Base-by-base conservation (phyloP, 23 red algal species). In the Pyropia yezoensis region DNA sequence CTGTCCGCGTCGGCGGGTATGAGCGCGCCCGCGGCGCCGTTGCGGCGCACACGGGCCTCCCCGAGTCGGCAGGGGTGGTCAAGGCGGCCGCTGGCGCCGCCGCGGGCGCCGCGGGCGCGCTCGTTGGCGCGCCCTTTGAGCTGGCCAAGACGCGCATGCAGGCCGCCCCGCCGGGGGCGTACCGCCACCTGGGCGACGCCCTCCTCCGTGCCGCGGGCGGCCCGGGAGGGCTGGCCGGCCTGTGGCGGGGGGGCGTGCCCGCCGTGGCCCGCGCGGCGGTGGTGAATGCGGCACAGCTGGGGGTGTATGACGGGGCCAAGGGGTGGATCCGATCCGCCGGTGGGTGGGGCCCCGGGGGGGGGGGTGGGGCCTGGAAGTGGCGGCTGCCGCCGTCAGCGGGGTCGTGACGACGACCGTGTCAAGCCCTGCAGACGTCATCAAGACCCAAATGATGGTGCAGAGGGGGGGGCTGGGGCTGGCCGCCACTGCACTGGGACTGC, bases 101-200 rank as follows among this genome's bases (percentile, higher is more conserved):
- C 30, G 67, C 73, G 20, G 73, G 73, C 18, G 63, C 54, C 16
- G 24, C 65, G 14, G 73, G 61, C 24, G 73, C 73, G 47, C 63
- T 65, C 17, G 57, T 54, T 18, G 73, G 73, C 20, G 52, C 45
- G 19, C 73, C 73, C 16, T 77, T 77, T 29, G 73, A 77, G 58
- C 56, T 61, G 22, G 63, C 30, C 57, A 77, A 77, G 29, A 59
- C 65, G 18, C 60, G 73, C 47, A 77, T 77, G 73, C 73, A 77
- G 27, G 60, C 69, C 13, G 69, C 49, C 7, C 54, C 54, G 52
- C 55, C 16, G 18, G 15, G 53, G n/a, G 69, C 33, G 18, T 63
- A 65, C 18, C 60, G 27, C 18, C 24, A 27, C 14, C 27, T 29
- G 50, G 16, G 52, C 18, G 18, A 53, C 17, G 73, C 56, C 15